A percentile compares a stretch with the other conserved stretches of the same genome.
These are phyloP conservation scores for Mucuna pruriens DNA, from an alignment of 306 rosid genomes.

Conservation along the genomic window DNA sequence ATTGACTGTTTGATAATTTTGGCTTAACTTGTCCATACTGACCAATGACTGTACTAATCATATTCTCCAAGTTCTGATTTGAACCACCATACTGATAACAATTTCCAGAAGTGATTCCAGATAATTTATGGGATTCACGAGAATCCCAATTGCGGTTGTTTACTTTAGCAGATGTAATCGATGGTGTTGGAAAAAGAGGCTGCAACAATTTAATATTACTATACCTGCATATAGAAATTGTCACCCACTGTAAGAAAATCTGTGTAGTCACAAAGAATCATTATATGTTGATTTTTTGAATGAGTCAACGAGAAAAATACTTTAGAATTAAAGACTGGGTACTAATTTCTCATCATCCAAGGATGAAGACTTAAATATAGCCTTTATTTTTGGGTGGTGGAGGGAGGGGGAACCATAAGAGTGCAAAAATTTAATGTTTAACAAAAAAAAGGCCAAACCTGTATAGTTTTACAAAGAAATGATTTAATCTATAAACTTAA, in stretches of 20 bases:
- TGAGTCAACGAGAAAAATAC: not conserved
- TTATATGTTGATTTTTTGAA: not conserved
- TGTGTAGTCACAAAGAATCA: not conserved
- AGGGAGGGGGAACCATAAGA: not conserved
- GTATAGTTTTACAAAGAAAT: not conserved
- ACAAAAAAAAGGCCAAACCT: not conserved
- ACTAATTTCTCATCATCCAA: not conserved
- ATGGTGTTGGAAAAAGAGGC: slow-evolving; percentile 39
- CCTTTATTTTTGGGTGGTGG: not conserved
- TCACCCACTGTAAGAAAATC: slow-evolving; percentile 10
- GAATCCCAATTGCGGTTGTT: slow-evolving; percentile 46
- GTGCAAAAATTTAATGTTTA: not conserved
- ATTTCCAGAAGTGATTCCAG: slow-evolving; percentile 38
- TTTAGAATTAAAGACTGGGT: not conserved
- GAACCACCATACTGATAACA: slow-evolving; percentile 34
- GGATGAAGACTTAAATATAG: not conserved
- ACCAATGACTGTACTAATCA: slow-evolving; percentile 17
- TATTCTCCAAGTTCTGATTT: slow-evolving; percentile 37
- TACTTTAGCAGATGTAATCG: slow-evolving; percentile 22
- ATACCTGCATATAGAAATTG: slow-evolving; percentile 59
- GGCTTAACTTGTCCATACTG: slow-evolving; percentile 42
- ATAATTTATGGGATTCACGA: slow-evolving; percentile 31
- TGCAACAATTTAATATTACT: slow-evolving; percentile 47
- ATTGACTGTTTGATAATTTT: slow-evolving; percentile 37
- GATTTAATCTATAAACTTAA: not conserved